These are phyloP conservation scores for Lagerstroemia speciosa DNA, from an alignment of 345 rosid species.

Conservation along the genomic window DNA sequence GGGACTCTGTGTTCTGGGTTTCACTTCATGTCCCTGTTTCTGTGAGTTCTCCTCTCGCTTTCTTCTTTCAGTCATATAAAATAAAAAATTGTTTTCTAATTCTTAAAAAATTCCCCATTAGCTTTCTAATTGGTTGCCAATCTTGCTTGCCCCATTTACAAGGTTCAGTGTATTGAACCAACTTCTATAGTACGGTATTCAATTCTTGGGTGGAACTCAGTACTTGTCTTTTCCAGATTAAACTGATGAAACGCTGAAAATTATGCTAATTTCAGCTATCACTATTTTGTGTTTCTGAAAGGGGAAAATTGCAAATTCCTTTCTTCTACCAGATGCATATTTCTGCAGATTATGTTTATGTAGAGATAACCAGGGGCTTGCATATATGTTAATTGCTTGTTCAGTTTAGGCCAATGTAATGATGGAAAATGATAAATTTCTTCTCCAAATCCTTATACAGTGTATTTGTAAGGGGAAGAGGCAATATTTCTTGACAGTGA, in stretches of 20 bases:
- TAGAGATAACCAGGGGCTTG: neutral
- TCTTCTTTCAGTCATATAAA: conserved; percentile 1
- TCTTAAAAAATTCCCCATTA: neutral
- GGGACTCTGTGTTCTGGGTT: conserved; percentile 1
- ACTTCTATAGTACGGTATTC: neutral
- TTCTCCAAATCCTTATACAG: neutral
- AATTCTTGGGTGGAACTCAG: neutral
- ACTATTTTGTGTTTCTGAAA: neutral
- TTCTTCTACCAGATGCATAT: neutral
- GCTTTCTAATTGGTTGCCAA: neutral
- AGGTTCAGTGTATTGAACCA: neutral
- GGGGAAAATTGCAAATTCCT: neutral
- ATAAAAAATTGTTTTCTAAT: conserved; percentile 5
- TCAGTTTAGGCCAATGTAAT: neutral
- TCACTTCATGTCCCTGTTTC: neutral
- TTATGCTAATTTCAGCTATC: neutral
- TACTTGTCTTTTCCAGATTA: neutral
- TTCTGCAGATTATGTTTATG: neutral
- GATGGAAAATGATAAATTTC: neutral
- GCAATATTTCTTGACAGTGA: conserved; percentile 14
- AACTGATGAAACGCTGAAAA: neutral
- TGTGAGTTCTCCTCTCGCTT: neutral
- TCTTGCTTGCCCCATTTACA: neutral
- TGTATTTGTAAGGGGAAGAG: conserved; percentile 18
- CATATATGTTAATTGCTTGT: neutral